Conservation (phyloP, 257 asterid genomes). For the Osmanthus fragrans region DNA sequence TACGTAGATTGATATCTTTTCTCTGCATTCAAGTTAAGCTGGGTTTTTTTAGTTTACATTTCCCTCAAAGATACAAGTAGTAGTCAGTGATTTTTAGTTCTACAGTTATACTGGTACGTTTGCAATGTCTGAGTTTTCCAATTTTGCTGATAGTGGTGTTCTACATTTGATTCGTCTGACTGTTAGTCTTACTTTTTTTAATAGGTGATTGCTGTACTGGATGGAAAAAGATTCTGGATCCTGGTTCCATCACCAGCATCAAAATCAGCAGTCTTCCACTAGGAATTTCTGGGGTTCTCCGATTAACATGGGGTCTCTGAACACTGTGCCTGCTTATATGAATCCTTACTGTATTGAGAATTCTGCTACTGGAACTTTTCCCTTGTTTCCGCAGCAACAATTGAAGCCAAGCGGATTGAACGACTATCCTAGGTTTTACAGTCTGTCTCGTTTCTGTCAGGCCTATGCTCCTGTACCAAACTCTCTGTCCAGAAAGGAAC, state of each 20-base stretch:
- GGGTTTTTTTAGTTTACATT: slow-evolving; percentile 43
- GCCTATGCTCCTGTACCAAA: slow-evolving; percentile 36
- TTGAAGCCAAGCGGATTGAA: slow-evolving; percentile 33
- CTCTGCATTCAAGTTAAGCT: slow-evolving; percentile 57
- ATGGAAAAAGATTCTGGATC: slow-evolving; percentile 70
- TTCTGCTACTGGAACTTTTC: slow-evolving; percentile 42
- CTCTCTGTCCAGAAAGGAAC: slow-evolving; percentile 32
- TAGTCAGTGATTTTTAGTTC: slow-evolving; percentile 42
- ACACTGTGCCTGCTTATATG: slow-evolving; percentile 32
- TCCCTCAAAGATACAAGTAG: slow-evolving; percentile 46
- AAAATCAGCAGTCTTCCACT: slow-evolving; percentile 37
- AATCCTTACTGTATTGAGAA: slow-evolving; percentile 42
- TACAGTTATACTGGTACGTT: slow-evolving; percentile 32
- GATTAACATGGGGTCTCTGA: slow-evolving; percentile 34
- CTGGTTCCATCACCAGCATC: slow-evolving; percentile 44
- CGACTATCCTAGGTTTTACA: slow-evolving; percentile 38
- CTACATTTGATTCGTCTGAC: slow-evolving; percentile 15
- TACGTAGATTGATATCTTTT: slow-evolving; percentile 66
- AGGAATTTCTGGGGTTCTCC: slow-evolving; percentile 39
- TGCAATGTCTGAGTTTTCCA: background rate
- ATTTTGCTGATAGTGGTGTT: background rate
- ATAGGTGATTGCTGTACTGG: slow-evolving; percentile 56
- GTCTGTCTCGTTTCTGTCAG: slow-evolving; percentile 41
- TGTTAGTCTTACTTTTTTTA: slow-evolving; percentile 12
- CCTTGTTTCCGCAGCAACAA: slow-evolving; percentile 38